Base-by-base conservation (phyloP, 345 rosid genomes). In the Citrus australasica region DNA sequence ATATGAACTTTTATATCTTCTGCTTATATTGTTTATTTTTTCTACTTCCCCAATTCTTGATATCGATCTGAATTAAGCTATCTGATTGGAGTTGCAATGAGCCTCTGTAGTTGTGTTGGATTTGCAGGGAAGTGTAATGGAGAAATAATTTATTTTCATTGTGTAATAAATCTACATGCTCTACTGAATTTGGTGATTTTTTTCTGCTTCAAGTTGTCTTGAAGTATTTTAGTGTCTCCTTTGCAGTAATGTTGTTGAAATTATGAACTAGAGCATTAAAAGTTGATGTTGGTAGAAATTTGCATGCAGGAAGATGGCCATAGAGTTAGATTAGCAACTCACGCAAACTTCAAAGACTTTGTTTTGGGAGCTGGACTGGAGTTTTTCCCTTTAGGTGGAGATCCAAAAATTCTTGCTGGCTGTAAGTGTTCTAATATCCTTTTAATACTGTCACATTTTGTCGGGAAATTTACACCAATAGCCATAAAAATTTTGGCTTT, bases 381-480 rank as follows among this genome's bases (percentile, higher is more conserved):
- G 84, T 90, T 90, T 78, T 90, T 73, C 33, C 89, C 93, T 35
- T 75, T 90, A 69, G 92, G 92, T 27, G 93, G 93, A 80, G 93
- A 90, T 82, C 92, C 93, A n/a, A 90, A 90, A 81, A 84, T 90
- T 85, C 92, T 90, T 78, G 93, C 93, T 78, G 92, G 80, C 62
- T 87, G 93, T 90, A 84, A 75, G 93, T 84, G 74, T 76, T 75
- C 3, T 21, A 28, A 46, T 70, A 8, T 25, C 63, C 48, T 46
- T 30, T 30, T 32, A n/a, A 32, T 60, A 16, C 33, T 24, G 46
- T 78, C 28, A 60, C 33, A 40, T 61, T 11, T 22, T 60, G 3
- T 78, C n/a, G 27, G 27, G 27, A 25, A 25, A 25, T 25, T 25
- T 25, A 1, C 27, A 25, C 27, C 27, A 25, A 25, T 25, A 25